These are phyloP conservation scores for Amanita pallidorosea DNA, from an alignment of 768 basidiomycete species.

Conservation along the genomic window DNA sequence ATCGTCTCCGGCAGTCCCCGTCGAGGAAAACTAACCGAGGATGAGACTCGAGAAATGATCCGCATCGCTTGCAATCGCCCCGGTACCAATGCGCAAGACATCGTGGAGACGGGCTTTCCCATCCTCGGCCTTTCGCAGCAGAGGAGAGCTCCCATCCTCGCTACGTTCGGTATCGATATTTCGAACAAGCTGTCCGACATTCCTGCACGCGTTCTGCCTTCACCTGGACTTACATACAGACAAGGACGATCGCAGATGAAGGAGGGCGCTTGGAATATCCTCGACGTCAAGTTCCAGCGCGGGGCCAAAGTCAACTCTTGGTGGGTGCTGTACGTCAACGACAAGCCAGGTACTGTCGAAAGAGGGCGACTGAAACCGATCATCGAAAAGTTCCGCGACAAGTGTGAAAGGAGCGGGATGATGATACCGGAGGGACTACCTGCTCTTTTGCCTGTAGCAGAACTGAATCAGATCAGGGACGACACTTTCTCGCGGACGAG, in stretches of 20 bases:
- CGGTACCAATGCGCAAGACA: slow-evolving; percentile 10
- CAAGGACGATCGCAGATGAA: slow-evolving; percentile 30
- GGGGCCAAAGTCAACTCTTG: slow-evolving; percentile 44
- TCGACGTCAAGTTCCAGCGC: slow-evolving; percentile 56
- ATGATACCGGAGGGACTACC: slow-evolving; percentile 26
- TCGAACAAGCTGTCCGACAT: slow-evolving; percentile 47
- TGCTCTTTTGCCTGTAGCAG: slow-evolving; percentile 20
- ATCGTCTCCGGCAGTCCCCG: slow-evolving; percentile 51
- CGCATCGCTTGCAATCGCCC: slow-evolving; percentile 56
- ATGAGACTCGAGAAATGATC: slow-evolving; percentile 64
- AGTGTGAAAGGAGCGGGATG: slow-evolving; percentile 55
- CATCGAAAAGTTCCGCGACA: slow-evolving; percentile 41
- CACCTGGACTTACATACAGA: slow-evolving; percentile 49
- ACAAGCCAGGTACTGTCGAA: slow-evolving; percentile 25
- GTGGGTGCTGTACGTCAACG: slow-evolving; percentile 59
- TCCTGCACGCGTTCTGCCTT: slow-evolving; percentile 52
- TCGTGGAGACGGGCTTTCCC: slow-evolving; percentile 3
- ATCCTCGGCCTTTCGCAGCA: slow-evolving; percentile 16
- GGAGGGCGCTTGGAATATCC: slow-evolving; percentile 71
- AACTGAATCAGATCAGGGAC: slow-evolving; percentile 16
- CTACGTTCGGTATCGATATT: slow-evolving; percentile 51
- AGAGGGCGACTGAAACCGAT: slow-evolving; percentile 13
- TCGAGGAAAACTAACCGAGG: slow-evolving; percentile 47
- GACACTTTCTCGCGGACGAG: slow-evolving; percentile 23
- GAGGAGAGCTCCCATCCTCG: slow-evolving; percentile 21